These are phyloP conservation scores for Sechiopsis laciniata DNA, from an alignment of 306 rosid genomes.

Conservation along the genomic window DNA sequence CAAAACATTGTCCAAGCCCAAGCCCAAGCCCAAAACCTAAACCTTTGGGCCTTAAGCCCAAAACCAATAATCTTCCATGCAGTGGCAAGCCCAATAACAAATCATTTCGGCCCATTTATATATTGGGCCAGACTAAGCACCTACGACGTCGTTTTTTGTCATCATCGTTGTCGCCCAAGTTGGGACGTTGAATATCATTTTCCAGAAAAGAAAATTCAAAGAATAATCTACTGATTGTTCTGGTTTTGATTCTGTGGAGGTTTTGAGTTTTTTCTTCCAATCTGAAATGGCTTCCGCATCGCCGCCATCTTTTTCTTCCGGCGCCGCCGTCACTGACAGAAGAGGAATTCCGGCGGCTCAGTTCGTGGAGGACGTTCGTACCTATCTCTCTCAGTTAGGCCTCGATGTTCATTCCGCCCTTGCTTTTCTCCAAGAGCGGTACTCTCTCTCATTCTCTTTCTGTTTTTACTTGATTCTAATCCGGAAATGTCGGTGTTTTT, in stretches of 20 bases:
- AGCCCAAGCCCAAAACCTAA: not conserved
- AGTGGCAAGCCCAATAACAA: not conserved
- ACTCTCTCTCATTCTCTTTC: slow-evolving; percentile 4
- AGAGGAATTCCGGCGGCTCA: slow-evolving; percentile 96
- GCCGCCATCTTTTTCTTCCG: slow-evolving; percentile 30
- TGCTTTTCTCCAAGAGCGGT: slow-evolving; percentile 70
- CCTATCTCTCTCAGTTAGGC: slow-evolving; percentile 57
- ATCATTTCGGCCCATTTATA: not conserved
- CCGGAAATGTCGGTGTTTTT: slow-evolving; percentile 4
- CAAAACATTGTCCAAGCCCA: too few species aligned
- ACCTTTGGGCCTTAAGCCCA: not conserved
- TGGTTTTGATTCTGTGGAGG: not conserved
- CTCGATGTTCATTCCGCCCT: slow-evolving; percentile 67
- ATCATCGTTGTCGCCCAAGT: not conserved
- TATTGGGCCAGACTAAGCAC: not conserved
- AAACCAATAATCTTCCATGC: not conserved
- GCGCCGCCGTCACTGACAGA: slow-evolving; percentile 48
- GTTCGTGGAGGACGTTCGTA: slow-evolving; percentile 84
- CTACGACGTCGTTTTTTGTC: slow-evolving; percentile 4
- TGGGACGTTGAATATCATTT: slow-evolving; percentile 12
- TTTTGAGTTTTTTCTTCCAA: slow-evolving; percentile 18
- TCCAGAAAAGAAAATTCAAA: not conserved
- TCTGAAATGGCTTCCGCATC: slow-evolving; percentile 45
- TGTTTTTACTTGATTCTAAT: not conserved
- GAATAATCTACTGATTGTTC: not conserved